Evolutionary conservation across 192 early-diverging fungal genomes (phyloP).

Genomic region (Jimgerdemannia lactiflua): DNA sequence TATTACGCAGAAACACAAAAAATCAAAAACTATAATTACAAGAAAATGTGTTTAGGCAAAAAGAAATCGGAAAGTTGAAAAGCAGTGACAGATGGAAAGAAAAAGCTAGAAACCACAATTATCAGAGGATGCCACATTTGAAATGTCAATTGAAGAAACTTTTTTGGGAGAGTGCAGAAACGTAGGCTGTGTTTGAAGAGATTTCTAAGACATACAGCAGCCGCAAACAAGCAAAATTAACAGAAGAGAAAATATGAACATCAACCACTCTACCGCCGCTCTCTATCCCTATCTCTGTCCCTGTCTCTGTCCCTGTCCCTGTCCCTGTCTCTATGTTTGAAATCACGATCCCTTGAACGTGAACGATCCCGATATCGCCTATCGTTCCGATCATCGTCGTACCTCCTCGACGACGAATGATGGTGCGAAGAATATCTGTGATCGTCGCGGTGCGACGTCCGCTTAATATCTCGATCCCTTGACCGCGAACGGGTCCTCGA

Average conservation of each 20-base stretch:
- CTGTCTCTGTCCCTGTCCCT: constrained; percentile 15
- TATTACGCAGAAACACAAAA: too few relatives aligned
- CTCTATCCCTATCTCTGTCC: constrained; percentile 28
- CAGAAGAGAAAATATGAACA: neutral
- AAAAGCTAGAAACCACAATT: too few relatives aligned
- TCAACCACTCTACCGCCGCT: constrained; percentile 22
- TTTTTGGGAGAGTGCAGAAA: too few relatives aligned
- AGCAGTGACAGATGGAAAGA: too few relatives aligned
- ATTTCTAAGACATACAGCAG: too few relatives aligned
- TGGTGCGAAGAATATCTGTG: constrained; percentile 19
- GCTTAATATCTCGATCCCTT: constrained; percentile 3
- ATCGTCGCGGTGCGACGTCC: constrained; percentile 14
- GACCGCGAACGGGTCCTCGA: neutral
- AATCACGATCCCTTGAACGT: constrained; percentile 19
- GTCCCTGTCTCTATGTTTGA: constrained; percentile 16
- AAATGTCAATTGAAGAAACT: too few relatives aligned
- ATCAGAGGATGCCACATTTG: too few relatives aligned
- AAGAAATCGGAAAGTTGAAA: too few relatives aligned
- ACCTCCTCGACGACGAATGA: constrained; percentile 5
- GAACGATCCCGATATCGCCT: constrained; percentile 30
- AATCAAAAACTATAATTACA: too few relatives aligned
- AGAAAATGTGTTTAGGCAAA: too few relatives aligned
- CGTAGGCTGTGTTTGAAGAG: too few relatives aligned
- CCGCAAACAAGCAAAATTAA: too few relatives aligned
- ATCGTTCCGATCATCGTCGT: constrained; percentile 26